Percentiles rank a stretch among this genome's conserved stretches.
Evolutionary conservation across 2,329 filamentous ascomycete genomes (phyloP).

Genomic region (Paecilomyces fulvus): DNA sequence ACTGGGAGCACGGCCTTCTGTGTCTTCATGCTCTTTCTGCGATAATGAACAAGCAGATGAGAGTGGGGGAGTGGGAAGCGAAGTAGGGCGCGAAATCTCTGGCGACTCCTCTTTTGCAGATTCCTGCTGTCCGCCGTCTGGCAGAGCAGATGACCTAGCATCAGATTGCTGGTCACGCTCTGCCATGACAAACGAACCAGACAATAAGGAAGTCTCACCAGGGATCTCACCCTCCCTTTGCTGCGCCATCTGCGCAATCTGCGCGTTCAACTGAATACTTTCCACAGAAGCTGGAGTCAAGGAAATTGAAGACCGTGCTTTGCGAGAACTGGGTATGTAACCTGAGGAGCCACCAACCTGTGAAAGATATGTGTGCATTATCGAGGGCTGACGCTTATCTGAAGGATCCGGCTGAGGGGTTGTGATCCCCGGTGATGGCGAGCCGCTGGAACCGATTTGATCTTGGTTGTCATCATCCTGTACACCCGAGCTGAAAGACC

Average conservation of each 20-base stretch:
- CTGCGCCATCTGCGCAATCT: conserved; percentile 14
- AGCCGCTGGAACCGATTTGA: conserved; percentile 60
- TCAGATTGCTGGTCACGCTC: conserved; percentile 27
- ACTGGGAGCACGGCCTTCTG: conserved; percentile 29
- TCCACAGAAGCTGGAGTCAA: conserved; percentile 17
- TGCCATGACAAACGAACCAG: conserved; percentile 36
- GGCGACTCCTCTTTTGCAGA: conserved; percentile 17
- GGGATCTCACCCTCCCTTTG: conserved; percentile 16
- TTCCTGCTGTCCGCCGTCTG: conserved; percentile 14
- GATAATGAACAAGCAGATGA: conserved; percentile 35
- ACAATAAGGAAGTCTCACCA: conserved; percentile 23
- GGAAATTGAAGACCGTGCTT: conserved; percentile 31
- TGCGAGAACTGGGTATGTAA: conserved; percentile 50
- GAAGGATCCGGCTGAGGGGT: conserved; percentile 89
- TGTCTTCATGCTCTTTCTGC: conserved; percentile 35
- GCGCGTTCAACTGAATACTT: conserved; percentile 10
- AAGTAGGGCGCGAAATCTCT: conserved; percentile 24
- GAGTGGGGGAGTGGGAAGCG: conserved; percentile 36
- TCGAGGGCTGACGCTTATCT: conserved; percentile 91
- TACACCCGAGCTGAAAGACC: conserved; percentile 15
- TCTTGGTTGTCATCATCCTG: conserved; percentile 36
- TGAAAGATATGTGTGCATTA: conserved; percentile 92
- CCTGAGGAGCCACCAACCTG: conserved; percentile 93
- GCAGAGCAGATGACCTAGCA: conserved; percentile 16
- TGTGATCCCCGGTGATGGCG: conserved; percentile 80